Evolutionary conservation across 2,329 filamentous ascomycete genomes (phyloP).

Genomic region (Aspergillus brunneoviolaceus): DNA sequence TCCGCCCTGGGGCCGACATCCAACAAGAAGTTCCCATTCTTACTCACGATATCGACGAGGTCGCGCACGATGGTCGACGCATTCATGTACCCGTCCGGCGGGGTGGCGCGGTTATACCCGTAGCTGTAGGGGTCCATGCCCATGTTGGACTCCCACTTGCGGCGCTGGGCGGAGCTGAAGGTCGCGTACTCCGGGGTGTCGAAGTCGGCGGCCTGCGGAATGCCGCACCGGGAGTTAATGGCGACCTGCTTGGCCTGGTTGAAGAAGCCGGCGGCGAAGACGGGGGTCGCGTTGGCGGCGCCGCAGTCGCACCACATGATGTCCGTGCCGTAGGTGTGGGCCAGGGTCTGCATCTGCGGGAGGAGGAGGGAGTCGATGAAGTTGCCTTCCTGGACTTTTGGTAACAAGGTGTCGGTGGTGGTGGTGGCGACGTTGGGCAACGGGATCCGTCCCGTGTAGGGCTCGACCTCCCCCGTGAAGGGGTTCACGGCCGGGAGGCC

Average conservation of each 20-base stretch:
- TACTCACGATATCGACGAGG: conserved; percentile 55
- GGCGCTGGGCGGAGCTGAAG: conserved; percentile 50
- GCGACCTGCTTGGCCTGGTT: conserved; percentile 52
- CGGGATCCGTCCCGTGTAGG: conserved; percentile 1
- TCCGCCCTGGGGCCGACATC: conserved; percentile 58
- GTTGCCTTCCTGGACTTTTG: not conserved
- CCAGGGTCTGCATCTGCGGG: conserved; percentile 47
- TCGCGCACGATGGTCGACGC: conserved; percentile 49
- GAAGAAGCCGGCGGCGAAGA: conserved; percentile 46
- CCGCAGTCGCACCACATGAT: conserved; percentile 53
- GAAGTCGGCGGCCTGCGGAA: conserved; percentile 53
- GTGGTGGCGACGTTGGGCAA: too few relatives aligned
- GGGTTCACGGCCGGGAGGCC: conserved; percentile 27
- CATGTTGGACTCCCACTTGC: conserved; percentile 61
- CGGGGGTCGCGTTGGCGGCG: conserved; percentile 44
- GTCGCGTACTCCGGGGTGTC: conserved; percentile 61
- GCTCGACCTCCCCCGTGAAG: not conserved
- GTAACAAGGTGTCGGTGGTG: too few relatives aligned
- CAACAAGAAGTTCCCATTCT: conserved; percentile 58
- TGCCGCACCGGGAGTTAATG: conserved; percentile 59
- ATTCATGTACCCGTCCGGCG: conserved; percentile 52
- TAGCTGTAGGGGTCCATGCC: conserved; percentile 63
- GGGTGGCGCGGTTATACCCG: conserved; percentile 59
- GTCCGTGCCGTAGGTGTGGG: conserved; percentile 41
- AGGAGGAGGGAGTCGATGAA: conserved; percentile 18